Evolutionary conservation across 2,329 filamentous ascomycete genomes (phyloP), one percentile per base, ranked within the genome.

Genomic region (Dryadomyces quercivorus): DNA sequence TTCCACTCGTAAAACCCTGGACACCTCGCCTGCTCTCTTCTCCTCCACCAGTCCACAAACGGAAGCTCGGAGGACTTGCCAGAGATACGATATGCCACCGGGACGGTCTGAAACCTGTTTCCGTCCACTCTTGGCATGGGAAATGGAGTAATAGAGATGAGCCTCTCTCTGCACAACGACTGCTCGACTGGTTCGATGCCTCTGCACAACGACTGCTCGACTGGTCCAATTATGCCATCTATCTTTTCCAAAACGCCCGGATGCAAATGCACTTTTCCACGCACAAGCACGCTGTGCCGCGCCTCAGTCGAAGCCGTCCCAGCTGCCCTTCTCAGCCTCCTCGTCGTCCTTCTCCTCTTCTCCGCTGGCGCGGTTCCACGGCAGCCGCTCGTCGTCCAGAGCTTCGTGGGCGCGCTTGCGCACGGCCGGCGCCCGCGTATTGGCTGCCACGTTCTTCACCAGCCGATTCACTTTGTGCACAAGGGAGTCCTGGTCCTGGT

Each of bases 321-420:
- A 88, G 60, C 80, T 78, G 36, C 76, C 76, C 7, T 77, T 68
- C 4, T 61, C 50, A 26, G 61, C 45, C 45, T 31, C 61, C 15
- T 69, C 69, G 22, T 69, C 70, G 5, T 70, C 67, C 40, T 65
- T 66, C 55, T 59, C 63, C 5, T 16, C 18, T n/a, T 38, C 47
- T 3, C 10, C n/a, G 8, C 34, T 15, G 5, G n/a, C 26, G 60
- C 66, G 67, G 65, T 82, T 88, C 66, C 80, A 80, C 51, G 80
- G 78, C 66, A 95, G 69, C 60, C 89, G 77, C 61, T 85, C 84
- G 66, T 97, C 92, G 2, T 74, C 76, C 57, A 94, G 69, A 22
- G 81, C 78, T 61, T 92, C 88, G 57, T 74, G 76, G 1, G 84
- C 85, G 63, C 86, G 80, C 58, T 73, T 74, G 63, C 88, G 80